Conservation (phyloP, 176 grass and related monocot species). For the Bolboschoenus planiculmis region DNA sequence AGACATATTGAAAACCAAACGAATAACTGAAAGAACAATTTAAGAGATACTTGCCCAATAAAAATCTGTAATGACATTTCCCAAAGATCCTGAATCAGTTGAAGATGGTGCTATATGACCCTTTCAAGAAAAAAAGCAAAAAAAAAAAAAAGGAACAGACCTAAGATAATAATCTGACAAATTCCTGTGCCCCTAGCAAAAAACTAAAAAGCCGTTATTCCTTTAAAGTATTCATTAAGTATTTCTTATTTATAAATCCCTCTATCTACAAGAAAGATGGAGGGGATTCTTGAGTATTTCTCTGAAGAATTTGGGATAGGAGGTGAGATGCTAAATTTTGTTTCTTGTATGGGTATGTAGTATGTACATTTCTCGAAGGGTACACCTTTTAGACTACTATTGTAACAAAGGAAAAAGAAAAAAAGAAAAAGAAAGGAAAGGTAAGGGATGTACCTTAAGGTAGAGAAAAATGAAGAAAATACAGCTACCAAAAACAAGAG, state of each 20-base stretch:
- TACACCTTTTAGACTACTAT: background rate
- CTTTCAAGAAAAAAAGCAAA: slow-evolving; percentile 30
- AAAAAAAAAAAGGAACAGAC: background rate
- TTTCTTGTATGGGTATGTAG: background rate
- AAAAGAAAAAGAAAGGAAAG: background rate
- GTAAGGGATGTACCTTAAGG: slow-evolving; percentile 51
- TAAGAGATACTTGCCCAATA: slow-evolving; percentile 66
- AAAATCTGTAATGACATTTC: slow-evolving; percentile 88
- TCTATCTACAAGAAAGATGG: background rate
- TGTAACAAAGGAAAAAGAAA: background rate
- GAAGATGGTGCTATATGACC: slow-evolving; percentile 94
- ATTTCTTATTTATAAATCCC: background rate
- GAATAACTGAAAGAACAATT: background rate
- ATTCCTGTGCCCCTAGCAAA: background rate
- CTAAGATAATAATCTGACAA: no score
- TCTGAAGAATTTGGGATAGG: background rate
- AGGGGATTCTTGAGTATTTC: background rate
- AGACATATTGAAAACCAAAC: background rate
- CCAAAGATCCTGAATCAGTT: slow-evolving; percentile 90
- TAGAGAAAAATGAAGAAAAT: slow-evolving; percentile 92
- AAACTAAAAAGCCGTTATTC: background rate
- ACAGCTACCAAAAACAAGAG: slow-evolving; percentile 88
- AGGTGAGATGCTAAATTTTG: background rate
- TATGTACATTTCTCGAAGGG: background rate
- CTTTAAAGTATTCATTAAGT: no score